Conservation (phyloP, 2,329 filamentous ascomycete species). For the Paradendryphiella salina region DNA sequence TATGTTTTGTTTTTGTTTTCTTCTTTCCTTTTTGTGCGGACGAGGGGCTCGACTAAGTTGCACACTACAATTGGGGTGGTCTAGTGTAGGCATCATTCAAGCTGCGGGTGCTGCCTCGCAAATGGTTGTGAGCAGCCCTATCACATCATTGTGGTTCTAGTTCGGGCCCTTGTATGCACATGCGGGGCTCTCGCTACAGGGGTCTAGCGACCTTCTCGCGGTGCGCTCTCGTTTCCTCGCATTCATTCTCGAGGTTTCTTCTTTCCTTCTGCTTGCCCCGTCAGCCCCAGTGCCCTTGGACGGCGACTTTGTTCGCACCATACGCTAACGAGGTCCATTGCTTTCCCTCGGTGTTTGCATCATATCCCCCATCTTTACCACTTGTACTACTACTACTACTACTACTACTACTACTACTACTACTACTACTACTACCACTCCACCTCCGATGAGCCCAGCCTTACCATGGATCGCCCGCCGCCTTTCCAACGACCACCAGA, state of each 20-base stretch:
- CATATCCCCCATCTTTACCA: too few relatives aligned
- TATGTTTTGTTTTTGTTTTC: background rate
- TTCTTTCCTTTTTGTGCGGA: constrained; percentile 6
- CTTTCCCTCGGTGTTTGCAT: background rate
- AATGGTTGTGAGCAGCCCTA: constrained; percentile 4
- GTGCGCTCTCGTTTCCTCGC: constrained; percentile 24
- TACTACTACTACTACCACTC: background rate
- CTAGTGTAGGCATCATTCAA: constrained; percentile 11
- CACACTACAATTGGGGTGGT: background rate
- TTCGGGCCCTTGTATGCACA: background rate
- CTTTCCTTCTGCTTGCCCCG: background rate
- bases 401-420: background rate
- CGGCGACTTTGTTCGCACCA: too few relatives aligned
- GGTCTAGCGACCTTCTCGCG: constrained; percentile 5
- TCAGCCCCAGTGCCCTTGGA: too few relatives aligned
- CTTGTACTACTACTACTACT: too few relatives aligned
- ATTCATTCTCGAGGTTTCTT: constrained; percentile 12
- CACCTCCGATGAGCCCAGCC: constrained; percentile 20
- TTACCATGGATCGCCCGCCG: constrained; percentile 48
- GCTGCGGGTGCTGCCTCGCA: background rate
- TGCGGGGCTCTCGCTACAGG: constrained; percentile 22
- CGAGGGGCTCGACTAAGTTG: background rate
- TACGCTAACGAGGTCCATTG: background rate
- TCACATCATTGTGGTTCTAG: constrained; percentile 4
- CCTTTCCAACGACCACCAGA: constrained; percentile 47